Evolutionary conservation across 768 basidiomycete species (phyloP).

Genomic region (Auricularia sp.): DNA sequence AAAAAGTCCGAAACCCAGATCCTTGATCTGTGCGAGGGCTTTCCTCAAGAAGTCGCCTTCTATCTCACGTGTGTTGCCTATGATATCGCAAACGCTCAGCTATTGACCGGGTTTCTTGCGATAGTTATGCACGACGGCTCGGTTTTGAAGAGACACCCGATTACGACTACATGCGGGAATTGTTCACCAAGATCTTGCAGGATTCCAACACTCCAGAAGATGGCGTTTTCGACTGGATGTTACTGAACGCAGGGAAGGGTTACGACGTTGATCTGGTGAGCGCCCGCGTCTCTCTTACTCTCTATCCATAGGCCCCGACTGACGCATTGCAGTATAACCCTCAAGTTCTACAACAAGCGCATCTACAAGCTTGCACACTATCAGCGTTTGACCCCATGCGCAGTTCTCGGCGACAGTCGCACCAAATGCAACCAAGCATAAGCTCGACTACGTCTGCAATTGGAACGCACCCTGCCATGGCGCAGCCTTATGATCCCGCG

Average conservation of each 20-base stretch:
- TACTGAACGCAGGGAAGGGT: slow-evolving; percentile 86
- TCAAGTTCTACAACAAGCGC: background rate
- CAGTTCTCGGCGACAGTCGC: background rate
- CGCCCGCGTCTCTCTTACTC: background rate
- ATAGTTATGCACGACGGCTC: slow-evolving; percentile 13
- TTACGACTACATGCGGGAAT: slow-evolving; percentile 10
- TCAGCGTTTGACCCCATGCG: background rate
- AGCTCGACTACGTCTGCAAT: background rate
- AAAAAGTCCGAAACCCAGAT: slow-evolving; percentile 12
- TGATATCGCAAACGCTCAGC: background rate
- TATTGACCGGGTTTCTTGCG: slow-evolving; percentile 10
- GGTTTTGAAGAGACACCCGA: slow-evolving; percentile 16
- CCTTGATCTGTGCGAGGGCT: background rate
- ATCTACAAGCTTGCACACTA: background rate
- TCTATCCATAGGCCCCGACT: background rate
- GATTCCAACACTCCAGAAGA: background rate
- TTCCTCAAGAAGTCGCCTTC: background rate
- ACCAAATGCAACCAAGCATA: background rate
- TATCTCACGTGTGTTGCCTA: background rate
- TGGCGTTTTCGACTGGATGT: slow-evolving; percentile 36
- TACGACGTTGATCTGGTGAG: slow-evolving; percentile 20
- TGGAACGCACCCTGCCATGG: too few species aligned
- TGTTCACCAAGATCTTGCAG: slow-evolving; percentile 8
- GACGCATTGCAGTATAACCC: background rate
- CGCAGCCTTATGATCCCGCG: background rate